These are phyloP conservation scores for Zasmidium citrigriseum DNA, from an alignment of 2,329 filamentous ascomycete species.

Conservation along the genomic window DNA sequence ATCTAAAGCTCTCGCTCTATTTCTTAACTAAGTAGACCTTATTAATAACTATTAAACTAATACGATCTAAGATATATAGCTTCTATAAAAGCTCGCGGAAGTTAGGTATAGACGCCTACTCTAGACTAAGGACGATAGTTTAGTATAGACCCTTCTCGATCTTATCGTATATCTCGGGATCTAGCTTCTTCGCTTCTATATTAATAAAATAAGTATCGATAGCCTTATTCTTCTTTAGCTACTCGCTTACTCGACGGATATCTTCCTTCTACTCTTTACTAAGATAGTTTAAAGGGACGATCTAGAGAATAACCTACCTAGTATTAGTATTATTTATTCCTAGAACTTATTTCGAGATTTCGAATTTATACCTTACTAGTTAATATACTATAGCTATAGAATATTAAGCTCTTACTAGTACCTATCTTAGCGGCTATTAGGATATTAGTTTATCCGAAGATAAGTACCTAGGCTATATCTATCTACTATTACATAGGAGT, in stretches of 20 bases:
- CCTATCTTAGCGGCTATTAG: not conserved
- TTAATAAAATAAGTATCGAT: not conserved
- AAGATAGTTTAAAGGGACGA: not conserved
- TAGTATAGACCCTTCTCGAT: not conserved
- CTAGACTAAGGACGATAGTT: not conserved
- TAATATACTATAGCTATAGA: not conserved
- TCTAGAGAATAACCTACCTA: not conserved
- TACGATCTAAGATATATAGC: not conserved
- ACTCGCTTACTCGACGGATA: not conserved
- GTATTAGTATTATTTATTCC: no score
- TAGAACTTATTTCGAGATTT: no score
- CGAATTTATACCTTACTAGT: not conserved
- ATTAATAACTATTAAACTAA: not conserved
- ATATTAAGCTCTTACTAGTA: not conserved
- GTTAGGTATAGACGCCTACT: not conserved
- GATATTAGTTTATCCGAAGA: not conserved
- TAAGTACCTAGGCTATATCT: not conserved
- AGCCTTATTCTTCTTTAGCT: not conserved
- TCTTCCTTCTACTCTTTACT: not conserved
- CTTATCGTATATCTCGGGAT: not conserved
- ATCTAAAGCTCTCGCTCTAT: not conserved
- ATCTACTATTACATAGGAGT: not conserved
- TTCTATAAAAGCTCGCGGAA: not conserved
- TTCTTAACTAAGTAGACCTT: not conserved
- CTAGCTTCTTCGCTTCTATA: not conserved